Base-by-base conservation (phyloP, 2,329 filamentous ascomycete species). In the Apiospora phragmitis region DNA sequence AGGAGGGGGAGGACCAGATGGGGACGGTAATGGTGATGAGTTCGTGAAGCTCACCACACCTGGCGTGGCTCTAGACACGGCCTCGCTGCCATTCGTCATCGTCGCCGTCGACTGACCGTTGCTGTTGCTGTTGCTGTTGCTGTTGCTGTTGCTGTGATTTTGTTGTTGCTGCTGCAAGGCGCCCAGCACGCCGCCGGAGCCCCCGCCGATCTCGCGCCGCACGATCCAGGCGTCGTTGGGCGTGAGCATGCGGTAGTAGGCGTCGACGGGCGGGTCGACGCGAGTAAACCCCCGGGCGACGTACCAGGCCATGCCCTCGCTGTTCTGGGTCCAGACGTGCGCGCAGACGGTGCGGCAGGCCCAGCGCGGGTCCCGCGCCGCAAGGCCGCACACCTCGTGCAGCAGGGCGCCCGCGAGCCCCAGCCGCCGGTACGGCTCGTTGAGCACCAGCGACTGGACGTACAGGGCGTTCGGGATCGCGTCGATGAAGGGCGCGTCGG, bases 281-380 rank as follows among this genome's bases (percentile, higher is more conserved):
- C 83, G 82, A 71, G 77, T 75, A 77, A 92, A 92, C 3, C 89
- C 88, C 12, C 88, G 84, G 32, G 84, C 83, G 42, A 82, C 76
- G 80, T 92, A 92, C 90, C 90, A 92, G 70, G 83, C 83, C 72
- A 92, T 79, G 0, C 86, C 90, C 26, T 91, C 90, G 2, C 86
- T 84, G 77, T 91, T 92, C 71, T 89, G 85, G 14, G 90, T 90
- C 90, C 90, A 92, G 21, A 92, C 90, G 78, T 92, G 90, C 5
- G 90, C 90, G 73, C 89, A 91, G 21, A 91, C 81, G 59, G 83
- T 83, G 68, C 84, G 76, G 72, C 83, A 78, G 21, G 73, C 79
- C 4, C 80, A 81, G 14, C 80, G 79, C 16, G 75, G 73, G 51
- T 74, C 77, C 11, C 77, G 75, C 16, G 80, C 81, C 2, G 83